Base-by-base conservation (phyloP, 2,329 filamentous ascomycete genomes). In the Neonectria ditissima region DNA sequence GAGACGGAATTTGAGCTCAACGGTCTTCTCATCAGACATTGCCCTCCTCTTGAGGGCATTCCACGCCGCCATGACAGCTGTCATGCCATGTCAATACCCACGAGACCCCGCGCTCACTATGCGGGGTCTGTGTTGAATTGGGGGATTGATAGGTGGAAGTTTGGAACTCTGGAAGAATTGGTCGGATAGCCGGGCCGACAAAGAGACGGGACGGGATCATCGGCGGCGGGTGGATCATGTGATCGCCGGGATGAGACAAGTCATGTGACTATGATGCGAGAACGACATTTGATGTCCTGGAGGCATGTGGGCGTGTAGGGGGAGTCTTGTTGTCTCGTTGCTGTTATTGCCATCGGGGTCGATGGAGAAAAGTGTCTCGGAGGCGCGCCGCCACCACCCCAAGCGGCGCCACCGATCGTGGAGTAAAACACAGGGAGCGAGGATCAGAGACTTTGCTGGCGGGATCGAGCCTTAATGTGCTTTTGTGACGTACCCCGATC, bases 151-250 rank as follows among this genome's bases (percentile, higher is more conserved):
- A 61, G 56, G 62, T 56, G 37, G 37, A 18, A 41, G 37, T 41
- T 41, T 41, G 57, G 56, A 51, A 53, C 41, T 39, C 32, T 41
- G 57, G 20, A 51, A 14, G 39, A 32, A 32, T 18, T 45, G 4
- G 18, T n/a, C 62, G 62, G 62, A 41, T 43, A 20, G 16, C 30
- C 60, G 62, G 62, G 45, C 62, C 62, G 62, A 57, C 43, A 52
- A 47, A 30, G 45, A 56, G 62, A 57, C 41, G 30, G 24, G 32
- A 47, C 43, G 45, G 9, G 32, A 13, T 16, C 32, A 13, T 16
- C 32, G 32, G 3, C 24, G 11, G 5, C 14, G 2, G 4, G 16
- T 18, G 16, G 8, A 43, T 56, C 56, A 60, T 51, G 52, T 61
- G 56, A 54, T 7, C 5, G 7, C 16, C n/a, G n/a, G n/a, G 16